A percentile compares a stretch with the other conserved stretches of the same genome.
phyloP scores from a whole-genome alignment of 306 rosid genomes.

The Prunus fruticosa region DNA sequence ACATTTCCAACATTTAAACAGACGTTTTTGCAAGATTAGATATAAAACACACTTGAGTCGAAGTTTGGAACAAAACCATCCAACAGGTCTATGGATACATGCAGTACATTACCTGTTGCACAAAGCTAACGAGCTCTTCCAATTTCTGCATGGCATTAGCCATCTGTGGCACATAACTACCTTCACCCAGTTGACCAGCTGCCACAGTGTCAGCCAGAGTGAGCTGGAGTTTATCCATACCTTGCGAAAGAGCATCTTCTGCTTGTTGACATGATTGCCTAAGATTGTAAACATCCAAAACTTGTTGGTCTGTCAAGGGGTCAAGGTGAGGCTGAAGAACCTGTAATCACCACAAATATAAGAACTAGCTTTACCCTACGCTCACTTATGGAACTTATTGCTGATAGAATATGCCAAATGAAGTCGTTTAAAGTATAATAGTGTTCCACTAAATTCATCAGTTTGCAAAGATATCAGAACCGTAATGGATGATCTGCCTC shows the following conservation, averaged over 20 bases:
- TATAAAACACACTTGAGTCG: neutral
- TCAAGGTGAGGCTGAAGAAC: constrained; percentile 65
- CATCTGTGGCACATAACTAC: constrained; percentile 44
- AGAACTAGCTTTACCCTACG: constrained; percentile 7
- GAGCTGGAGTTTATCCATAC: constrained; percentile 79
- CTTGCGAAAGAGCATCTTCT: constrained; percentile 92
- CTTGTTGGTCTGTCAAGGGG: constrained; percentile 66
- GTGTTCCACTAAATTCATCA: neutral
- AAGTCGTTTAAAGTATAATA: neutral
- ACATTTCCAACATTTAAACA: neutral
- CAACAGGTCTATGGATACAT: neutral
- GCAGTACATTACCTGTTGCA: constrained; percentile 57
- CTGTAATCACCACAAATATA: constrained; percentile 38
- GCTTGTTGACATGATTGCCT: constrained; percentile 82
- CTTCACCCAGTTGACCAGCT: constrained; percentile 53
- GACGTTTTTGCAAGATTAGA: neutral
- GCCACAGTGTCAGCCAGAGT: constrained; percentile 56
- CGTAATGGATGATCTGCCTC: neutral
- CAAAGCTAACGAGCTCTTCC: constrained; percentile 70
- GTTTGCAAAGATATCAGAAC: neutral
- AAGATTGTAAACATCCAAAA: constrained; percentile 49
- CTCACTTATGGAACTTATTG: neutral
- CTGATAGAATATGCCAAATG: neutral
- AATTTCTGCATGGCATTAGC: constrained; percentile 69
- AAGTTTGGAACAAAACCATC: neutral